phyloP scores from a whole-genome alignment of 2,329 filamentous ascomycete species.

The Pseudophaeomoniella oleicola region DNA sequence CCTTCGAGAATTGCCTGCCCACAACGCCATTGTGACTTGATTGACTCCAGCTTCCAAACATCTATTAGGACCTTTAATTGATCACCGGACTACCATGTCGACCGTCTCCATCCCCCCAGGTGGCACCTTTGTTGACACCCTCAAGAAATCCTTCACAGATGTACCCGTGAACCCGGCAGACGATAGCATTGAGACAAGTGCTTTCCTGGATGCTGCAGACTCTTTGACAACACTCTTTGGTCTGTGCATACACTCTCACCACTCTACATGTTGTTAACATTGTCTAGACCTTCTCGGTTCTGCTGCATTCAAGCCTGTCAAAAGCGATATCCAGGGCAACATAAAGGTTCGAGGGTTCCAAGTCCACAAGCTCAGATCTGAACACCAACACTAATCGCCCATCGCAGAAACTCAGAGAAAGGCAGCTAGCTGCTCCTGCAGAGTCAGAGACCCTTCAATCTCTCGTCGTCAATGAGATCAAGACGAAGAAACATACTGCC shows the following conservation, averaged over 20 bases:
- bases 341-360: slow-evolving; percentile 51
- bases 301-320: slow-evolving; percentile 77
- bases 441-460: slow-evolving; percentile 76
- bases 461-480: slow-evolving; percentile 74
- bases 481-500: slow-evolving; percentile 74
- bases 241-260: slow-evolving; percentile 30
- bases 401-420: slow-evolving; percentile 69
- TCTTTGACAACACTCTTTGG: slow-evolving; percentile 77
- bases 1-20: too few species aligned
- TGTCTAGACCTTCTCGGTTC: slow-evolving; percentile 45
- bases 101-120: slow-evolving; percentile 38
- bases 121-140: slow-evolving; percentile 71
- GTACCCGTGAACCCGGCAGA: slow-evolving; percentile 65
- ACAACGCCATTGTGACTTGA: too few species aligned
- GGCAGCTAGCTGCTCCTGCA: slow-evolving; percentile 61
- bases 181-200: slow-evolving; percentile 64
- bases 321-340: slow-evolving; percentile 82
- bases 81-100: neutral
- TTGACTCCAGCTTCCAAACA: too few species aligned
- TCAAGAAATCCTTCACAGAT: slow-evolving; percentile 70
- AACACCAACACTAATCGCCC: slow-evolving; percentile 4
- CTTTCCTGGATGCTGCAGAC: slow-evolving; percentile 88
- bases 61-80: too few species aligned
- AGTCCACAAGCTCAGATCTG: slow-evolving; percentile 3
- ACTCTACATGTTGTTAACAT: slow-evolving; percentile 1